Evolutionary conservation across 106 monocot species (phyloP).

Genomic region (Dendrobium catenatum): DNA sequence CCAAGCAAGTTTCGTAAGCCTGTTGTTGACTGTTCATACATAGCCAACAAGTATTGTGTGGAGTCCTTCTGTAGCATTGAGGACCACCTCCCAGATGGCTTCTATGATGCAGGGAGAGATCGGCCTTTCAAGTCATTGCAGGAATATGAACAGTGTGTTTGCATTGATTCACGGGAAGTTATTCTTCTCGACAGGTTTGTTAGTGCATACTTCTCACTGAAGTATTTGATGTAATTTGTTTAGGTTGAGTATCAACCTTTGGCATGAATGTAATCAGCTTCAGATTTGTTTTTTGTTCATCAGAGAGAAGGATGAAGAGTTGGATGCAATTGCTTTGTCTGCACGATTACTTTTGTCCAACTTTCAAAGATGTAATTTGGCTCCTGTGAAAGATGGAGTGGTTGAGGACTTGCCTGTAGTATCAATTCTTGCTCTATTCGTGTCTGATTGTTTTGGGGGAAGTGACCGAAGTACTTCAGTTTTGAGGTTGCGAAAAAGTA

Average conservation of each 20-base stretch:
- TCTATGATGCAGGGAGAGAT: conserved; percentile 98
- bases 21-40: conserved; percentile 35
- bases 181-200: conserved; percentile 92
- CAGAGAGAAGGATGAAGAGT: conserved; percentile 82
- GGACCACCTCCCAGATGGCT: conserved; percentile 91
- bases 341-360: conserved; percentile 66
- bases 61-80: conserved; percentile 75
- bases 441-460: conserved; percentile 96
- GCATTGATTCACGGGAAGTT: conserved; percentile 79
- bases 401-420: conserved; percentile 60
- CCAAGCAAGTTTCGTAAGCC: conserved; percentile 66
- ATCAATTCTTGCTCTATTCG: conserved; percentile 88
- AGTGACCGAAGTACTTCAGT: conserved; percentile 64
- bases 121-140: conserved; percentile 65
- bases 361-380: conserved; percentile 29
- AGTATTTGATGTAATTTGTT: conserved; percentile 4
- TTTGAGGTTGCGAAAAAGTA: conserved; percentile 40
- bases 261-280: not conserved
- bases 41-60: conserved; percentile 69
- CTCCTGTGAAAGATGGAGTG: conserved; percentile 17
- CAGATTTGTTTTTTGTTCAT: conserved; percentile 13
- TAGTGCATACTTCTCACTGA: not conserved
- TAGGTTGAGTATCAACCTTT: conserved; percentile 5
- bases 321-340: conserved; percentile 75
- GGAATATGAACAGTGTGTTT: conserved; percentile 44